These are phyloP conservation scores for Sporothrix curviconia DNA, from an alignment of 2,329 filamentous ascomycete genomes.

Conservation along the genomic window DNA sequence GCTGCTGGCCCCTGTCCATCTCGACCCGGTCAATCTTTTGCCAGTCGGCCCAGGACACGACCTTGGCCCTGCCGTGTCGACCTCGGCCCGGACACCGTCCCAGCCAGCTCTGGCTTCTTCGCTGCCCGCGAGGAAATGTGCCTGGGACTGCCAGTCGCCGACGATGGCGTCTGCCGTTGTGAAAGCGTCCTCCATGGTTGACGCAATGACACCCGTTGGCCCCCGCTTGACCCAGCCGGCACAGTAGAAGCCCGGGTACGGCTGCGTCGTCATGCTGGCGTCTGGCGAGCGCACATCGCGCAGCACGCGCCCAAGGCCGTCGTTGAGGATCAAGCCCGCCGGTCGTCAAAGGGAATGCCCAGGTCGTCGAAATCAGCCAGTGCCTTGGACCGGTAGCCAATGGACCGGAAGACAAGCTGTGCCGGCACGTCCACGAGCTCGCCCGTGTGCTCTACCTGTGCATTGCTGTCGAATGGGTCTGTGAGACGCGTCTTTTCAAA, in stretches of 20 bases:
- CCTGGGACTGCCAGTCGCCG: slow-evolving; percentile 59
- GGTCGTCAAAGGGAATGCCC: slow-evolving; percentile 70
- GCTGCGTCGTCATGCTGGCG: slow-evolving; percentile 35
- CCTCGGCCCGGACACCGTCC: slow-evolving; percentile 63
- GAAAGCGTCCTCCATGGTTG: slow-evolving; percentile 93
- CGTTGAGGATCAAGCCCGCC: slow-evolving; percentile 75
- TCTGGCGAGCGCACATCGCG: slow-evolving; percentile 30
- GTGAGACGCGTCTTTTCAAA: slow-evolving; percentile 59
- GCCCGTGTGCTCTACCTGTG: slow-evolving; percentile 43
- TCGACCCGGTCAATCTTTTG: slow-evolving; percentile 73
- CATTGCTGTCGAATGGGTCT: slow-evolving; percentile 47
- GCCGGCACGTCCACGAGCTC: slow-evolving; percentile 52
- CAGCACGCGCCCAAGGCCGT: slow-evolving; percentile 66
- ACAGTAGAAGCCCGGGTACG: slow-evolving; percentile 72
- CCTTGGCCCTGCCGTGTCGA: slow-evolving; percentile 45
- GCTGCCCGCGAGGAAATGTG: slow-evolving; percentile 33
- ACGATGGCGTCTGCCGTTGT: slow-evolving; percentile 76
- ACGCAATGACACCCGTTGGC: slow-evolving; percentile 90
- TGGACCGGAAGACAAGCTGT: slow-evolving; percentile 78
- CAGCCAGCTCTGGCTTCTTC: slow-evolving; percentile 52
- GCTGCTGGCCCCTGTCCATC: slow-evolving; percentile 53
- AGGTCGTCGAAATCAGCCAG: slow-evolving; percentile 68
- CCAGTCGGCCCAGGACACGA: slow-evolving; percentile 83
- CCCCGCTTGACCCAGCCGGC: slow-evolving; percentile 95
- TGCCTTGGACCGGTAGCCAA: slow-evolving; percentile 81